Percentiles rank a stretch among this genome's conserved stretches.
Conservation (phyloP, 225 moss, liverwort and hornwort species). For the Asterella californica region DNA sequence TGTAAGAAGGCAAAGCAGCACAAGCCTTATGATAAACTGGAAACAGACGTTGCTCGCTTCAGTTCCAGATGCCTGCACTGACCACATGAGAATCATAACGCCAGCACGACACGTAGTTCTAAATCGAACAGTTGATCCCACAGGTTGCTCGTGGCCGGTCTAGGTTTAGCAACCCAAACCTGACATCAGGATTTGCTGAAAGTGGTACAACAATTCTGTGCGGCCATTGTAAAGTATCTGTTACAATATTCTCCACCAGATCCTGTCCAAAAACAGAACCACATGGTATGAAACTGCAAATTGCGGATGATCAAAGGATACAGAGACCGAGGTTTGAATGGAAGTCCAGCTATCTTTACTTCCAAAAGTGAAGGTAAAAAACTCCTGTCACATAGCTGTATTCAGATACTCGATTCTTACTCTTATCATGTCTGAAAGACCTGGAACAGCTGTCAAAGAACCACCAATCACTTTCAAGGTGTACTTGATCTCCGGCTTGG, state of each 20-base stretch:
- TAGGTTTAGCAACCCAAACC: constrained; percentile 16
- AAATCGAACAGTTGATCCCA: neutral
- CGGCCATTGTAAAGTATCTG: constrained; percentile 85
- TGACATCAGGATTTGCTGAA: constrained; percentile 57
- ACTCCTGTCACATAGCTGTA: neutral
- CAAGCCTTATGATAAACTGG: neutral
- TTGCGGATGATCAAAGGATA: neutral
- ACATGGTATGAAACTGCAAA: neutral
- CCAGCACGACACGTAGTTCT: neutral
- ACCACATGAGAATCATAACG: neutral
- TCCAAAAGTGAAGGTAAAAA: neutral
- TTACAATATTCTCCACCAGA: constrained; percentile 69
- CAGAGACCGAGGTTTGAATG: neutral
- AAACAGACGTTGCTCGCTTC: neutral
- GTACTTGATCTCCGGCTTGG: constrained; percentile 85
- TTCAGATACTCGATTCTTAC: constrained; percentile 32
- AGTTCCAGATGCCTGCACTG: neutral
- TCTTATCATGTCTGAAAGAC: constrained; percentile 78
- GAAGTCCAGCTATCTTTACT: neutral
- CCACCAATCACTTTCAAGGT: constrained; percentile 89
- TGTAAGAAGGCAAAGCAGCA: neutral
- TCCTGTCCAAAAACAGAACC: constrained; percentile 49
- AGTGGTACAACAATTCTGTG: constrained; percentile 82
- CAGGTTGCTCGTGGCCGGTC: neutral
- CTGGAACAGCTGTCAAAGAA: constrained; percentile 70